Base-by-base conservation (phyloP, 2,329 filamentous ascomycete species). In the Calonectria naviculata region DNA sequence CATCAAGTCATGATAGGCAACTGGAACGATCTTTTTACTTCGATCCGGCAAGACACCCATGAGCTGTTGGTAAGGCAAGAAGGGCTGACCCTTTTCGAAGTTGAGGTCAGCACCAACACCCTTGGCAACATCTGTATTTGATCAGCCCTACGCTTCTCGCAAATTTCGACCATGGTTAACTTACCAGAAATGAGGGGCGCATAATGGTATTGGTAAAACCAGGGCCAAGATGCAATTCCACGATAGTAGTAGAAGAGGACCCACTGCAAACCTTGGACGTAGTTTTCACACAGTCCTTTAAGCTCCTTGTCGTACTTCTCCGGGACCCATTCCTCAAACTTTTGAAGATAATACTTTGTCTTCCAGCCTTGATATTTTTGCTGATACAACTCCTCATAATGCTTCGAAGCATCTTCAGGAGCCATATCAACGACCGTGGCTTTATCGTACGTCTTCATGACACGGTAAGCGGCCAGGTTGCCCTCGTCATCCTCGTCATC, bases 21-120 rank as follows among this genome's bases (percentile, higher is more conserved):
- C 84, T 2, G 97, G 97, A 1, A 99, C 97, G 79, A 98, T 98
- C 81, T 92, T 94, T 86, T 98, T 99, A 87, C 96, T 98, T 83
- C 97, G 93, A 81, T 99, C 97, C 4, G 97, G 97, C 80, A 99
- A 87, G 62, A 99, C 97, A 76, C 97, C 97, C 97, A 99, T 99
- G 71, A 99, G 89, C 84, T 99, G 97, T 81, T 99, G 95, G 80
- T 94, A 98, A 1, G 97, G 97, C 78, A 91, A 92, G 88, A 99
- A 99, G 1, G 97, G 97, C 82, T 98, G 95, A 13, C 97, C 97
- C 72, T 98, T 92, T 76, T 93, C 92, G 87, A 99, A 99, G 79
- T 97, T 92, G 80, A 98, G 91, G 81, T 98, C 90, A 1, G 95
- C 97, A 58, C 91, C 90, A 60, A 99, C 86, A 28, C 97, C 97